phyloP scores from a whole-genome alignment of 208 protist genomes.

The Novymonas esmeraldas region DNA sequence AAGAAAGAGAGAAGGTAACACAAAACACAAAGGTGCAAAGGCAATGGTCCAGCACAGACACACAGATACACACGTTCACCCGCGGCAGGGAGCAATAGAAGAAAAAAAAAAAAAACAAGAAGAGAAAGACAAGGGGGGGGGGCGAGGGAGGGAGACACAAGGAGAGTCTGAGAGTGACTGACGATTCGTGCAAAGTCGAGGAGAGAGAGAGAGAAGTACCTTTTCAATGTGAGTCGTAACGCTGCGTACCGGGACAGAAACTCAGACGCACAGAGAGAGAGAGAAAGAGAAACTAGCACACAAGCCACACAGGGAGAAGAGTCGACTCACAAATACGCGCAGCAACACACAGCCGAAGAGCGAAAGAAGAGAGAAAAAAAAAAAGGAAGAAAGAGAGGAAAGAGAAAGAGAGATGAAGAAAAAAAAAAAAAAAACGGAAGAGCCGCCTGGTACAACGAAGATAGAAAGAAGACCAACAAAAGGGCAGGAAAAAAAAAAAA shows the following conservation, averaged over 20 bases:
- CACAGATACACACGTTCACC: background rate
- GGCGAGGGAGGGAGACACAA: background rate
- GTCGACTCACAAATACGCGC: too few relatives aligned
- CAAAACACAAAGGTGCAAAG: background rate
- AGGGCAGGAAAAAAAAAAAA: background rate
- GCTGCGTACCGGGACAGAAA: too few relatives aligned
- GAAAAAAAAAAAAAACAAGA: background rate
- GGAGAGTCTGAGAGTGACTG: background rate
- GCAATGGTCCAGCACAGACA: background rate
- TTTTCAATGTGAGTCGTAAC: too few relatives aligned
- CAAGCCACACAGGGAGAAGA: too few relatives aligned
- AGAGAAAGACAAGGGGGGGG: background rate
- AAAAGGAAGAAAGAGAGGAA: background rate
- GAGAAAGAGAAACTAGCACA: too few relatives aligned
- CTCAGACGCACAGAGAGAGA: too few relatives aligned
- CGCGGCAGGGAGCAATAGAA: background rate
- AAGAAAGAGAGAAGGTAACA: constrained; percentile 2
- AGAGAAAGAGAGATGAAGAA: background rate
- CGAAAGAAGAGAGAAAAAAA: too few relatives aligned
- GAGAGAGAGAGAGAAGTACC: too few relatives aligned
- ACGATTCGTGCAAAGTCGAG: too few relatives aligned
- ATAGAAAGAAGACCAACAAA: background rate
- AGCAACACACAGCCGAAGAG: too few relatives aligned
- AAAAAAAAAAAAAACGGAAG: constrained; percentile 4
- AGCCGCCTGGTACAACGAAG: background rate